Evolutionary conservation across 345 rosid genomes (phyloP), one percentile per base, ranked within the genome.

Genomic region (Iberis pinnata): DNA sequence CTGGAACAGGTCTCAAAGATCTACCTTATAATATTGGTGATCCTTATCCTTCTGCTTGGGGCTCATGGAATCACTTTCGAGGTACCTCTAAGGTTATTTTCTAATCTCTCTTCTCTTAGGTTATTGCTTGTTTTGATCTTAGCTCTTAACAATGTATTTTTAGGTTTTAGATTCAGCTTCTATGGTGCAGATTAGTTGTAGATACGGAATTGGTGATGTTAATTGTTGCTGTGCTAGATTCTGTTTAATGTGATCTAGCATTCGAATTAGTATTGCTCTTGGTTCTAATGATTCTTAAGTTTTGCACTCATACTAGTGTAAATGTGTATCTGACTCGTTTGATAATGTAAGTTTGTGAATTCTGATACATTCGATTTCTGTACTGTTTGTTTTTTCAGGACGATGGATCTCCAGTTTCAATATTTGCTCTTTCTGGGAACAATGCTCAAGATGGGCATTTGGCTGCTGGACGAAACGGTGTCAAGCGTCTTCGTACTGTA

Each of bases 401-500:
- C 51, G 98, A 92, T 65, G 98, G 95, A 54, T 85, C 95, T 75
- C 80, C 81, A 25, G 98, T 92, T 45, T 92, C 98, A 8, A 67
- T 92, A 33, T 92, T 88, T 60, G 53, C 93, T 36, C 80, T 92
- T 33, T 70, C 90, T 40, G 95, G 88, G 15, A 85, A 75, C 66
- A 85, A 63, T 68, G 73, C 90, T 42, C 93, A 83, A 72, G 98
- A 92, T 47, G 93, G 90, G 16, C 97, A 81, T 72, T 63, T 92
- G 60, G 88, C 88, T 33, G 98, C 98, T 20, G 98, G 88, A 26
- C 78, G 97, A 22, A 92, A 92, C 57, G 98, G 98, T 45, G 90
- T 92, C 70, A 92, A 88, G 76, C 96, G 98, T 43, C 97, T 92
- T 36, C 98, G 98, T 20, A 92, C 98, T 7, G 98, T 92, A 80